A percentile compares a stretch with the other conserved stretches of the same genome.
Conservation (phyloP, 1,139 yeast species). For the Scheffersomyces lignicola region DNA sequence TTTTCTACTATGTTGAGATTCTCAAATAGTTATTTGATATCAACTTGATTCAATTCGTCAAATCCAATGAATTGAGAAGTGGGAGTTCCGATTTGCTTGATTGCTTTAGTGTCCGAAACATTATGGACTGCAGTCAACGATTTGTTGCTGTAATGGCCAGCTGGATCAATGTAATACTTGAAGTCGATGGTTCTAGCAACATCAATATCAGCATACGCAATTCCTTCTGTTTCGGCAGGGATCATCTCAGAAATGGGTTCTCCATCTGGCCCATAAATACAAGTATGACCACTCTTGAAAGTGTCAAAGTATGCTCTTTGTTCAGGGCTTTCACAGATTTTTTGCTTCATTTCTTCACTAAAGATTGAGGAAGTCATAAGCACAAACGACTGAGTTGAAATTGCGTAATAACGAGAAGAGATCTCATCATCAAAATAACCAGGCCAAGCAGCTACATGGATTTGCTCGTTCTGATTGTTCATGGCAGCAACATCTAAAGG, state of each 20-base stretch:
- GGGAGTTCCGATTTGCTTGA: constrained; percentile 2
- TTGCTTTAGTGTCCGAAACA: constrained; percentile 4
- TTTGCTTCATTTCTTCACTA: constrained; percentile 4
- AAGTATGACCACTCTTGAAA: constrained; percentile 5
- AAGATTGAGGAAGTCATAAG: constrained; percentile 4
- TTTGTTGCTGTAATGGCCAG: constrained; percentile 5
- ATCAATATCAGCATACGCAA: constrained; percentile 4
- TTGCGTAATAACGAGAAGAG: constrained; percentile 5
- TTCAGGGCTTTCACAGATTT: constrained; percentile 4
- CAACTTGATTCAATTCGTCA: constrained; percentile 1
- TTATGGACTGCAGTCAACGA: constrained; percentile 2
- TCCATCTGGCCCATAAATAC: constrained; percentile 5
- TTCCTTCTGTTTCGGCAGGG: constrained; percentile 2
- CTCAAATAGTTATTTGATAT: too few relatives aligned
- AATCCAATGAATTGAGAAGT: constrained; percentile 3
- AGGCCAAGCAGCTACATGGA: constrained; percentile 13
- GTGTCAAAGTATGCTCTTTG: constrained; percentile 4
- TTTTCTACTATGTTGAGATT: too few relatives aligned
- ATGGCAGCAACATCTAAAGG: constrained; percentile 10
- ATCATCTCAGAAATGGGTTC: constrained; percentile 4
- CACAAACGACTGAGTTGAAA: constrained; percentile 3
- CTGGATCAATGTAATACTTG: constrained; percentile 4
- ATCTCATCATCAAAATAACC: constrained; percentile 5
- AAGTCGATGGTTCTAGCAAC: constrained; percentile 4
- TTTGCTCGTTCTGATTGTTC: constrained; percentile 10